phyloP scores from a whole-genome alignment of 164 flowering plant genomes.

The Stephania japonica region DNA sequence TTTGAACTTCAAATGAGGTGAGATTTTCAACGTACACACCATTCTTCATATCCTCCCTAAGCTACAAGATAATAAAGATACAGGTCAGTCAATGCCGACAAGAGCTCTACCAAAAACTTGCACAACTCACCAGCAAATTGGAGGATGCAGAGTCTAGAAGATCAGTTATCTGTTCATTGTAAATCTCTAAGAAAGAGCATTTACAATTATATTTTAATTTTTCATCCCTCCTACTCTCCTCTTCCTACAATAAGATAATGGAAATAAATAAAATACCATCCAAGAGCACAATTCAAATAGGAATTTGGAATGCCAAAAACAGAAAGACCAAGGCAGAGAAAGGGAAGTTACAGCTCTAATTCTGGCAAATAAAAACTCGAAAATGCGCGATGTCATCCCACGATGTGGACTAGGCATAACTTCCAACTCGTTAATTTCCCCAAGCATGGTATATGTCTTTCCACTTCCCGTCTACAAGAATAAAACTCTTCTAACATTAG shows the following conservation, averaged over 20 bases:
- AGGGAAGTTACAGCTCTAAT: constrained; percentile 69
- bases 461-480: constrained; percentile 93
- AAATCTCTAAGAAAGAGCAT: constrained; percentile 96
- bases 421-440: constrained; percentile 78
- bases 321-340: constrained; percentile 2
- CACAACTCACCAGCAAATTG: constrained; percentile 68
- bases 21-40: constrained; percentile 98
- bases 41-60: constrained; percentile 80
- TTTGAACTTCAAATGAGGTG: constrained; percentile 81
- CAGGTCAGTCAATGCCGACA: neutral
- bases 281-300: neutral
- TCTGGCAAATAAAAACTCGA: constrained; percentile 92
- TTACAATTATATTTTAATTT: constrained; percentile 73
- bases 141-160: constrained; percentile 91
- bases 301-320: neutral
- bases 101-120: neutral
- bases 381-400: constrained; percentile 95
- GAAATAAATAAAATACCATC: neutral
- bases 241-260: constrained; percentile 57
- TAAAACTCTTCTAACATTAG: constrained; percentile 4
- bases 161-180: constrained; percentile 96
- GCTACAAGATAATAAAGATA: constrained; percentile 31
- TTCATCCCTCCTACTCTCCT: constrained; percentile 84
- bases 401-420: constrained; percentile 67
- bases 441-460: constrained; percentile 95